phyloP scores from a whole-genome alignment of 2,329 filamentous ascomycete species.

The Aschersonia sp. region DNA sequence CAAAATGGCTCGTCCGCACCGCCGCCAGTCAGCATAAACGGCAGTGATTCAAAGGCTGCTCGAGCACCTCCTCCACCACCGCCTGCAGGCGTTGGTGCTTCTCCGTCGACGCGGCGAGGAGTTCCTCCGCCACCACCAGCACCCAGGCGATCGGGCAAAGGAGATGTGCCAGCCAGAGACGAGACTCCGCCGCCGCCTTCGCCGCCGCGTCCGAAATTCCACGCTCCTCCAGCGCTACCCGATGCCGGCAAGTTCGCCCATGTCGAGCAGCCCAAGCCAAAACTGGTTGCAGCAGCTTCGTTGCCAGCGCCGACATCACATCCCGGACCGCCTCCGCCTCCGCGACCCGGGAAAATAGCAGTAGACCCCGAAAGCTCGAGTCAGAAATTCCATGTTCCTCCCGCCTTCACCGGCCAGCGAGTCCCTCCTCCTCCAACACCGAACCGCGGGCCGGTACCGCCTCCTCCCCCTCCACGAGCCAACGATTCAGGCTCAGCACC shows the following conservation, averaged over 20 bases:
- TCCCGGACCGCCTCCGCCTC: conserved; percentile 20
- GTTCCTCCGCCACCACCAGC: conserved; percentile 26
- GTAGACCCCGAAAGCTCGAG: conserved; percentile 42
- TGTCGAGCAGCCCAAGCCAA: conserved; percentile 21
- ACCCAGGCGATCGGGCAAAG: conserved; percentile 41
- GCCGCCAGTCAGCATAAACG: conserved; percentile 16
- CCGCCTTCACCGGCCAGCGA: conserved; percentile 58
- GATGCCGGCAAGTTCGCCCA: conserved; percentile 81
- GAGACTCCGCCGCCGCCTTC: conserved; percentile 49
- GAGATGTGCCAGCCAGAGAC: conserved; percentile 50
- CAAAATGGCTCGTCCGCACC: conserved; percentile 9
- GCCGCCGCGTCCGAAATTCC: conserved; percentile 52
- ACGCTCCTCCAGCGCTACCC: conserved; percentile 73
- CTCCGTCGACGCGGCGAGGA: conserved; percentile 7
- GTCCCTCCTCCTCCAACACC: conserved; percentile 71
- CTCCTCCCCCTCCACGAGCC: conserved; percentile 45
- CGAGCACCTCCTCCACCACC: conserved; percentile 20
- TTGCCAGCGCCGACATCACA: neutral
- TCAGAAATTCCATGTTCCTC: conserved; percentile 61
- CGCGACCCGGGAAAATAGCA: conserved; percentile 49
- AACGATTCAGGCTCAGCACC: conserved; percentile 14
- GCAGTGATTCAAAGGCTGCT: conserved; percentile 13
- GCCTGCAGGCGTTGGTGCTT: neutral
- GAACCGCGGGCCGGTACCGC: conserved; percentile 54
- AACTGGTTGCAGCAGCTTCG: conserved; percentile 7